Conservation (phyloP, 352 stramenopile genomes). For the Phytophthora fragariaefolia region DNA sequence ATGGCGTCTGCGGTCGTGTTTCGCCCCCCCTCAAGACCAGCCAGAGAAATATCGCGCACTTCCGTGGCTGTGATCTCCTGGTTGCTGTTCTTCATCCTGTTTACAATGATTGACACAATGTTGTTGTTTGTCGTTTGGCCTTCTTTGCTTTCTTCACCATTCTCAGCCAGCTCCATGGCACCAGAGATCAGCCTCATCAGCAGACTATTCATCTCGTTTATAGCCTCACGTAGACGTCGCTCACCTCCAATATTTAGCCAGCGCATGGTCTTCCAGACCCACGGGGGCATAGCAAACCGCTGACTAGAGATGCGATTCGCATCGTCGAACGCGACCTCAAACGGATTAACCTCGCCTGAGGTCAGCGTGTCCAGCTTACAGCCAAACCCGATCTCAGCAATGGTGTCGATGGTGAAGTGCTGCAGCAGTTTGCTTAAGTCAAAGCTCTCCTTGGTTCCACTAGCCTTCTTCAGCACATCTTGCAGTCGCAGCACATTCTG, state of each 20-base stretch:
- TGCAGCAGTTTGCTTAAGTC: conserved; percentile 27
- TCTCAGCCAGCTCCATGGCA: conserved; percentile 6
- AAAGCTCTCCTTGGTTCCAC: conserved; percentile 2
- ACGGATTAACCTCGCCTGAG: conserved; percentile 2
- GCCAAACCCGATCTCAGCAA: conserved; percentile 36
- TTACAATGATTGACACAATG: conserved; percentile 17
- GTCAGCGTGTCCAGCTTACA: conserved; percentile 18
- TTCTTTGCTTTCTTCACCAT: not conserved
- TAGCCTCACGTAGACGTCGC: conserved; percentile 20
- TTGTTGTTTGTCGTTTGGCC: not conserved
- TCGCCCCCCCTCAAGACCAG: conserved; percentile 53
- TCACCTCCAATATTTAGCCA: conserved; percentile 33
- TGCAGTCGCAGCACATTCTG: conserved; percentile 24
- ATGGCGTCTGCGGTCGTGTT: conserved; percentile 53
- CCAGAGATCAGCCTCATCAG: conserved; percentile 30
- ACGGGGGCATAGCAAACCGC: conserved; percentile 13
- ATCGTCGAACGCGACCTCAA: conserved; percentile 30
- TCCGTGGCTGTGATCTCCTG: conserved; percentile 20
- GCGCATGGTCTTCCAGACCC: conserved; percentile 38
- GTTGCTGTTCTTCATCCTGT: not conserved
- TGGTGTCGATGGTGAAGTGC: conserved; percentile 36
- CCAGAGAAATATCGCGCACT: conserved; percentile 59
- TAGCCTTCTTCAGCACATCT: conserved; percentile 9
- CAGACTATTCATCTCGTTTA: conserved; percentile 24
- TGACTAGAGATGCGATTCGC: conserved; percentile 10